Percentiles rank a stretch among this genome's conserved stretches.
Evolutionary conservation across 192 early-diverging fungal species (phyloP).

Genomic region (Cladochytrium replicatum): DNA sequence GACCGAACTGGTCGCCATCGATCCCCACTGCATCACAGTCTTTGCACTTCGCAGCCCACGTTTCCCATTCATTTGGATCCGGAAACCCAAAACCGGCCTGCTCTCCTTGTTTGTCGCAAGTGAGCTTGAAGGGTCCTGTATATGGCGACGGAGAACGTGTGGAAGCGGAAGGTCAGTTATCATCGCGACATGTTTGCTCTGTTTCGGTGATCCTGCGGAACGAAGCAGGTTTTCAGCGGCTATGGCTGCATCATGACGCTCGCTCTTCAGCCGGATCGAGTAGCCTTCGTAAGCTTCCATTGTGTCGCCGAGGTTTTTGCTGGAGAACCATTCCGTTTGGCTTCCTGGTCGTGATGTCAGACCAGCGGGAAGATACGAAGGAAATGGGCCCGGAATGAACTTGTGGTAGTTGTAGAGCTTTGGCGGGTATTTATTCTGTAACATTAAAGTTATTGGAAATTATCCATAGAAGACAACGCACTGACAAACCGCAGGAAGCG

Average conservation of each 20-base stretch:
- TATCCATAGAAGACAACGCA: too few relatives aligned
- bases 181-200: background rate
- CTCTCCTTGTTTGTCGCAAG: slow-evolving; percentile 4
- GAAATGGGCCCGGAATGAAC: slow-evolving; percentile 3
- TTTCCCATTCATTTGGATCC: slow-evolving; percentile 34
- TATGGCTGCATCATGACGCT: background rate
- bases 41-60: slow-evolving; percentile 21
- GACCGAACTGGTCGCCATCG: slow-evolving; percentile 18
- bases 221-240: too few relatives aligned
- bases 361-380: too few relatives aligned
- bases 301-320: too few relatives aligned
- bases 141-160: slow-evolving; percentile 18
- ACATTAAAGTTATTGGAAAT: too few relatives aligned
- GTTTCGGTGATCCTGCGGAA: background rate
- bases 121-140: slow-evolving; percentile 12
- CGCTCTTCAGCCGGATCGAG: background rate
- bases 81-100: slow-evolving; percentile 31
- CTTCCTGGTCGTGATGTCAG: too few relatives aligned
- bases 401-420: slow-evolving; percentile 9
- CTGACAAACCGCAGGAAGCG: too few relatives aligned
- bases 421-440: too few relatives aligned
- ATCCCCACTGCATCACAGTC: slow-evolving; percentile 29
- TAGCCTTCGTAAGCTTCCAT: background rate
- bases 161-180: slow-evolving; percentile 30
- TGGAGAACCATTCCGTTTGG: too few relatives aligned